Base-by-base conservation (phyloP, 192 early-diverging fungal genomes). In the Pilaira anomala region DNA sequence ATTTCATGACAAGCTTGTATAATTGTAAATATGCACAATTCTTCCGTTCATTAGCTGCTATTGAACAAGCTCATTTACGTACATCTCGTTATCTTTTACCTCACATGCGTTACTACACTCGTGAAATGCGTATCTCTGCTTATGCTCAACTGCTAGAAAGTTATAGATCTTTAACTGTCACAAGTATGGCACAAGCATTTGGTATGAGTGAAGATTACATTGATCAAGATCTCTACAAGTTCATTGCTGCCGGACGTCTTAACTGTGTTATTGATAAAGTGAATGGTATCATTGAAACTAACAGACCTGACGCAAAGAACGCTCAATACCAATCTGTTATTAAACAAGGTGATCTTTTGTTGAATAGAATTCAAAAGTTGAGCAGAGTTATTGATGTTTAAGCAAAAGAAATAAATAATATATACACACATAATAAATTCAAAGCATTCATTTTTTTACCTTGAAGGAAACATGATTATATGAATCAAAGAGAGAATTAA, bases 251-350 rank as follows among this genome's bases (percentile, higher is more conserved):
- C 12, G 94, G 95, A 12, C 90, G 97, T 33, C 80, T 99, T 42
- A 96, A 99, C 79, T 96, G 93, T 63, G 95, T 97, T 12, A 98
- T 99, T 77, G 97, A 99, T 78, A 99, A 99, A 76, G 97, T 99
- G 11, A 91, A 87, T 63, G 97, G 97, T 8, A 88, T 97, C 40
- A 93, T 99, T 18, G 93, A 94, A 67, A 99, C 95, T 19, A 98
- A 98, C 81, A 85, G 97, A 60, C 95, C 96, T 3, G 97, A 99
- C 60, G 87, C 90, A 14, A 99, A 99, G 86, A 99, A 99, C 67
- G 93, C 93, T 16, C 96, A 99, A 78, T 99, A 98, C 78, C 96
- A 98, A 73, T 76, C 84, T 50, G 87, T 88, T 16, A 95, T 99
- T 74, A 99, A 97, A 77, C 91, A 96, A 75, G 96, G 97, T 14